Evolutionary conservation across 306 rosid species (phyloP), one percentile per base, ranked within the genome.

Genomic region (Quercus cerris): DNA sequence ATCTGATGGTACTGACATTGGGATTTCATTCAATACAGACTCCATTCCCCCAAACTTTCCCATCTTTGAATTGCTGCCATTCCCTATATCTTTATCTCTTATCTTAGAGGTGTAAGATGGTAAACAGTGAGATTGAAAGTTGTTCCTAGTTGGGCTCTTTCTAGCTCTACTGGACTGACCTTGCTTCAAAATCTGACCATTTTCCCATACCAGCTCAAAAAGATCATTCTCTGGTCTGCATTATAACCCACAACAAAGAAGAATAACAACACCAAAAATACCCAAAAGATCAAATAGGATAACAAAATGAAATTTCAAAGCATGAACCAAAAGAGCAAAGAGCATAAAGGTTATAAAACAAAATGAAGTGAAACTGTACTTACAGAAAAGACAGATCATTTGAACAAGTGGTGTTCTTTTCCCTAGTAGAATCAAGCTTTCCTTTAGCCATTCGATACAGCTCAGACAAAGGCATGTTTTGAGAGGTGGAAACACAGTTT

Each of bases 201-300:
- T 90, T 77, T 90, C 94, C 98, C 94, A 95, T 56, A 95, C 91
- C 35, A 95, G 88, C 90, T 95, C 99, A 67, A 91, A 83, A 78
- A 93, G 82, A 76, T 91, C 98, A 84, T 81, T 90, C 79, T 82
- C 90, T 63, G 88, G 88, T 64, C 99, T 95, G 86, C 87, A 79
- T 87, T 73, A 84, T 85, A 79, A 79, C 78, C 75, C 85, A 80
- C 70, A 68, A 76, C n/a, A 56, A 33, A 41, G 56, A 46, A 33
- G 55, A 66, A 55, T 56, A n/a, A 49, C 15, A 78, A 69, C n/a
- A 22, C 17, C 19, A 72, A 54, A 38, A 20, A 52, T 27, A 49
- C 44, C 13, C 15, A 63, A 70, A 30, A 30, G 31, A 68, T 66
- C 73, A 75, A 81, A 66, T n/a, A 44, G 18, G 59, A 62, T 67